phyloP scores from a whole-genome alignment of 2,329 filamentous ascomycete species.

The Nemania diffusa region DNA sequence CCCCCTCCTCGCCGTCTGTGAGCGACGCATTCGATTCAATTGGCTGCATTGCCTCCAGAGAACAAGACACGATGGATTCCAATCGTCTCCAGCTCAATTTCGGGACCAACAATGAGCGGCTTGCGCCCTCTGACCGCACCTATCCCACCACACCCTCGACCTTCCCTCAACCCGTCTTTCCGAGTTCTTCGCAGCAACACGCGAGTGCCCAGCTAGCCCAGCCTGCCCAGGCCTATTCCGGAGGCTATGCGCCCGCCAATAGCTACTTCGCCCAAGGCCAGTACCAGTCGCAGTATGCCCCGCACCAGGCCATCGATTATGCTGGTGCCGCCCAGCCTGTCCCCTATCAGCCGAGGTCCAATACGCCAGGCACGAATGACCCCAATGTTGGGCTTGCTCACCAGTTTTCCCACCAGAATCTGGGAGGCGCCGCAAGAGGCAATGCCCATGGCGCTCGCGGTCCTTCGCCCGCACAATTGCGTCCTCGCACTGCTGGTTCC shows the following conservation, averaged over 20 bases:
- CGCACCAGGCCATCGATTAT: slow-evolving; percentile 44
- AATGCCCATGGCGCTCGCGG: slow-evolving; percentile 76
- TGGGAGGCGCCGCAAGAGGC: slow-evolving; percentile 76
- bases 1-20: too few relatives aligned
- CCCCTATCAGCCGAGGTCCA: slow-evolving; percentile 62
- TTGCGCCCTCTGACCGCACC: slow-evolving; percentile 71
- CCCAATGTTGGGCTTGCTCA: slow-evolving; percentile 91
- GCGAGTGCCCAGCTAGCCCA: slow-evolving; percentile 59
- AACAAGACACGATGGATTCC: slow-evolving; percentile 56
- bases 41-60: not conserved
- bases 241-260: slow-evolving; percentile 58
- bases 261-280: slow-evolving; percentile 72
- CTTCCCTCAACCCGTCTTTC: slow-evolving; percentile 88
- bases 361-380: slow-evolving; percentile 75
- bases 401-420: slow-evolving; percentile 96
- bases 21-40: too few relatives aligned
- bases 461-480: slow-evolving; percentile 72
- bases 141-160: slow-evolving; percentile 94
- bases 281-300: slow-evolving; percentile 58
- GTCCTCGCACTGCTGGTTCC: slow-evolving; percentile 85
- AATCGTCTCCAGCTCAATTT: slow-evolving; percentile 75
- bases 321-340: slow-evolving; percentile 46
- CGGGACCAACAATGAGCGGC: slow-evolving; percentile 72
- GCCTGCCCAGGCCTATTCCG: slow-evolving; percentile 56
- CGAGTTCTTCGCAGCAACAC: slow-evolving; percentile 56